Conservation (phyloP, 192 early-diverging fungal genomes). For the Thamnidium elegans region DNA sequence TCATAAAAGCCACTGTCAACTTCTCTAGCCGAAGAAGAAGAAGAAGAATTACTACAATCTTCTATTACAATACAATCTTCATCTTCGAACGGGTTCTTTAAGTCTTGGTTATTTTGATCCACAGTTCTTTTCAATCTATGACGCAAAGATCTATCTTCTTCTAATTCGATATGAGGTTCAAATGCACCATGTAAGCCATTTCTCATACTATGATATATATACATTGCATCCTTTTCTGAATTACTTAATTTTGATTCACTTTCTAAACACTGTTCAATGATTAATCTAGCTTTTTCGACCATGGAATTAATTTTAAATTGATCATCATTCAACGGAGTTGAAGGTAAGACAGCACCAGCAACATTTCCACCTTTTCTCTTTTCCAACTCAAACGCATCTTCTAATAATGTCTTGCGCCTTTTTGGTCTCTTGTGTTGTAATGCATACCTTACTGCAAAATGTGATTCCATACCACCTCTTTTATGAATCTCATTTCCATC, state of each 20-base stretch:
- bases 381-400: constrained; percentile 17
- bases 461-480: constrained; percentile 25
- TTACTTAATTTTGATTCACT: constrained; percentile 35
- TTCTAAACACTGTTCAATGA: constrained; percentile 31
- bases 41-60: neutral
- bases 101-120: neutral
- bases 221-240: constrained; percentile 39
- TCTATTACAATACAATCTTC: constrained; percentile 27
- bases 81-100: constrained; percentile 36
- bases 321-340: neutral
- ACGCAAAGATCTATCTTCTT: constrained; percentile 1
- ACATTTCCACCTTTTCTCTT: neutral
- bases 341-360: neutral
- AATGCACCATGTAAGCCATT: constrained; percentile 14
- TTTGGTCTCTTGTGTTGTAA: constrained; percentile 7
- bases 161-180: constrained; percentile 16
- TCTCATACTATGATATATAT: constrained; percentile 38
- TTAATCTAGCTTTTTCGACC: constrained; percentile 23
- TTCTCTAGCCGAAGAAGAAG: neutral
- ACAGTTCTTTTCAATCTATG: constrained; percentile 5
- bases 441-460: constrained; percentile 29
- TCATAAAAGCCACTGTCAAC: constrained; percentile 16
- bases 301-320: neutral
- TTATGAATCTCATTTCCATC: constrained; percentile 10
- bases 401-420: constrained; percentile 3